Conservation (phyloP, 2,329 filamentous ascomycete genomes). For the Cryphonectria nitschkei region DNA sequence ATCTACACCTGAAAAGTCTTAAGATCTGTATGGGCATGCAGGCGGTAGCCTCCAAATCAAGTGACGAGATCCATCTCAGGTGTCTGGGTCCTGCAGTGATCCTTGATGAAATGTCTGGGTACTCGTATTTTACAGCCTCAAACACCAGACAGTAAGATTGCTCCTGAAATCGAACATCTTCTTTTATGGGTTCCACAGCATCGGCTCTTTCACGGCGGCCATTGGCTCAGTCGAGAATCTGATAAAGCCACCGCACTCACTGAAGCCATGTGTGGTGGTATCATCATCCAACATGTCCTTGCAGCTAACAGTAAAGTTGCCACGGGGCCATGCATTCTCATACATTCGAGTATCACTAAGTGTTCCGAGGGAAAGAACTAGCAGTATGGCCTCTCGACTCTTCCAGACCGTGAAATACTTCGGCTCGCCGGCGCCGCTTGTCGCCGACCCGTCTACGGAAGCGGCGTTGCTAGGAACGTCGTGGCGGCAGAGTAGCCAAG, state of each 20-base stretch:
- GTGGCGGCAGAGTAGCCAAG: neutral
- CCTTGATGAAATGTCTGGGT: neutral
- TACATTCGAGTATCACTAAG: neutral
- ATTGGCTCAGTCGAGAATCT: neutral
- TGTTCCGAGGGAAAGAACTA: neutral
- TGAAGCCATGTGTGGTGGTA: no score
- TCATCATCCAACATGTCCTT: no score
- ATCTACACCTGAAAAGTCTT: neutral
- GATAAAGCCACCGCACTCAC: no score
- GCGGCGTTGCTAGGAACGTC: neutral
- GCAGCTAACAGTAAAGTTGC: no score
- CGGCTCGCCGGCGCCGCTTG: no score
- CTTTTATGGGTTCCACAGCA: conserved; percentile 28
- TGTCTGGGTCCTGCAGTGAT: neutral
- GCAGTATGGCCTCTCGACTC: neutral
- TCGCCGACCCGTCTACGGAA: neutral
- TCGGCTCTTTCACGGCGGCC: conserved; percentile 27
- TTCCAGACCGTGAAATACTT: neutral
- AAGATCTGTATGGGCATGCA: neutral
- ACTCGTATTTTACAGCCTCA: neutral
- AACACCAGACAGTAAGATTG: neutral
- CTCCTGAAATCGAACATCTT: neutral
- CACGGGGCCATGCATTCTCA: neutral
- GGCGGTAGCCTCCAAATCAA: neutral
- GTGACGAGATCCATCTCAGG: neutral